These are phyloP conservation scores for Actinomucor elegans DNA, from an alignment of 371 early-diverging fungal genomes.

Conservation along the genomic window DNA sequence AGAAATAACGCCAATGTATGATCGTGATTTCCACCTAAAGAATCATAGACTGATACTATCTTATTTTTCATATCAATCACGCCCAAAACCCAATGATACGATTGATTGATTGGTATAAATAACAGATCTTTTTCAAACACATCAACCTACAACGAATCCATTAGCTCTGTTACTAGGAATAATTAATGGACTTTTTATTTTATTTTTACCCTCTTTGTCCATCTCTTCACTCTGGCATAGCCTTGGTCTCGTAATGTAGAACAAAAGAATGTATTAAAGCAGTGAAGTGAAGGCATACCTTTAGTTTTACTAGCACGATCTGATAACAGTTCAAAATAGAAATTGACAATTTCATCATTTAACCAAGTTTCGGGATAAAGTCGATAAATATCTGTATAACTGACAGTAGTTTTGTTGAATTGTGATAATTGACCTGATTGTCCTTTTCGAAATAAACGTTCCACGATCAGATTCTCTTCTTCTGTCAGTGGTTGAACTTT, in stretches of 20 bases:
- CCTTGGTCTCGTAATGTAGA: conserved; percentile 68
- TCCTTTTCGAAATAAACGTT: conserved; percentile 25
- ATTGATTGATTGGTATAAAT: conserved; percentile 87
- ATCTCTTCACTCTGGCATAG: conserved; percentile 75
- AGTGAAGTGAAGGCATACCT: conserved; percentile 64
- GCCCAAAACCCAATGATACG: conserved; percentile 88
- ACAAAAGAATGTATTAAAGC: conserved; percentile 91
- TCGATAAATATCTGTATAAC: conserved; percentile 67
- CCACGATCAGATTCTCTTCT: conserved; percentile 37
- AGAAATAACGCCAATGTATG: conserved; percentile 56
- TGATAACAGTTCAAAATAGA: conserved; percentile 79
- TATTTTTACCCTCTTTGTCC: conserved; percentile 84
- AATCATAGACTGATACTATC: conserved; percentile 83
- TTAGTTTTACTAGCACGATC: conserved; percentile 51
- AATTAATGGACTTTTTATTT: background rate
- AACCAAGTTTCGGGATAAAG: conserved; percentile 82
- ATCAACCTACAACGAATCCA: conserved; percentile 58
- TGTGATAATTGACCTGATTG: conserved; percentile 41
- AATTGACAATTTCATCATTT: conserved; percentile 94
- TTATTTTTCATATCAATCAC: conserved; percentile 75
- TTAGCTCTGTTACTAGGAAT: background rate
- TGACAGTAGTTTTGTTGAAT: conserved; percentile 61
- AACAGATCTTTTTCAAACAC: conserved; percentile 80
- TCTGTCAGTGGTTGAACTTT: conserved; percentile 27
- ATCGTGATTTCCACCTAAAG: conserved; percentile 67